A percentile compares a stretch with the other conserved stretches of the same genome.
phyloP scores from a whole-genome alignment of 2,329 filamentous ascomycete species.

The Claviceps africana region DNA sequence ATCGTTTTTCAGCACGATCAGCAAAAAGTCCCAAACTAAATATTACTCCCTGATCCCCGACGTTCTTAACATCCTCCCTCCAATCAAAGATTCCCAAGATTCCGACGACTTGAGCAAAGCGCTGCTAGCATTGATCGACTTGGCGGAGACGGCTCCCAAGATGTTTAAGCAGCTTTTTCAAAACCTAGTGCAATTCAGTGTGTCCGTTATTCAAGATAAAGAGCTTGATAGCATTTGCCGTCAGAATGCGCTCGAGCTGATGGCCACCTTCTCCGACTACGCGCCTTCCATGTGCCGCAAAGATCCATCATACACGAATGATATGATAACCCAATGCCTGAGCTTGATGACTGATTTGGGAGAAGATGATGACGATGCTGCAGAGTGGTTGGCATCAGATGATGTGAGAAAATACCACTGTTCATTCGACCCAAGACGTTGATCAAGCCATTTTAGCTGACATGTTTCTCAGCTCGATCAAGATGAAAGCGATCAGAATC shows the following conservation, averaged over 20 bases:
- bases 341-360: slow-evolving; percentile 97
- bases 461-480: slow-evolving; percentile 54
- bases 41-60: slow-evolving; percentile 81
- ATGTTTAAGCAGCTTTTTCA: slow-evolving; percentile 97
- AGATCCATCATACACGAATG: slow-evolving; percentile 76
- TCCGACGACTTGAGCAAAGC: slow-evolving; percentile 85
- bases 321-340: slow-evolving; percentile 97
- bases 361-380: slow-evolving; percentile 82
- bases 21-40: slow-evolving; percentile 76
- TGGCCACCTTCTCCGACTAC: slow-evolving; percentile 96
- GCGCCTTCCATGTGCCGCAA: slow-evolving; percentile 91
- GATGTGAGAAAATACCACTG: slow-evolving; percentile 45
- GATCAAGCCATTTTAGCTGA: slow-evolving; percentile 12
- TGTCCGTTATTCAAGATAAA: slow-evolving; percentile 91
- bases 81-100: slow-evolving; percentile 81
- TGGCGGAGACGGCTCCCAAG: slow-evolving; percentile 86
- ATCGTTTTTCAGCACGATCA: slow-evolving; percentile 83
- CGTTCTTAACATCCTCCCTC: slow-evolving; percentile 85
- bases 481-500: slow-evolving; percentile 93
- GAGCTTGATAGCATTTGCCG: slow-evolving; percentile 79
- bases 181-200: slow-evolving; percentile 81
- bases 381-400: slow-evolving; percentile 85
- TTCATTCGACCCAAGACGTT: background rate
- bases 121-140: slow-evolving; percentile 78
- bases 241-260: slow-evolving; percentile 90